Conservation (phyloP, 768 basidiomycete genomes). For the Coprinellus micaceus region DNA sequence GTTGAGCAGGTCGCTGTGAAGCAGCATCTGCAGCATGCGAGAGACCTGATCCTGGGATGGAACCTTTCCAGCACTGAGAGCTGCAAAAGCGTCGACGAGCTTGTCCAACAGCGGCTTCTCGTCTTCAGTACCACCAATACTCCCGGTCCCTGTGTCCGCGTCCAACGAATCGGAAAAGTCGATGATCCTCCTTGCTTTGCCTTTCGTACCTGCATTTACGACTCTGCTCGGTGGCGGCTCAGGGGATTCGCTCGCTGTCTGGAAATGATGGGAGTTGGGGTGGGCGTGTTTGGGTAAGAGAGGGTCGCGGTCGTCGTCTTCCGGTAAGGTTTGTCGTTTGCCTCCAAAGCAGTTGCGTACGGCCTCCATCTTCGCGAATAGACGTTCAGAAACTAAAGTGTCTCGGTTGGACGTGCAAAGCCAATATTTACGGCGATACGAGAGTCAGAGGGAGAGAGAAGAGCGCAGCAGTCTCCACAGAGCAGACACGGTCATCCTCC, state of each 20-base stretch:
- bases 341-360: conserved; percentile 2
- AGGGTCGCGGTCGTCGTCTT: neutral
- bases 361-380: neutral
- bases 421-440: too few relatives aligned
- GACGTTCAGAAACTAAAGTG: too few relatives aligned
- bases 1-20: conserved; percentile 27
- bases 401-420: too few relatives aligned
- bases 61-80: conserved; percentile 35
- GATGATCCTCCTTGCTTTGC: too few relatives aligned
- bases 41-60: conserved; percentile 36
- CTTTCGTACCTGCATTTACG: too few relatives aligned
- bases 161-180: neutral
- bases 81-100: conserved; percentile 31
- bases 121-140: neutral
- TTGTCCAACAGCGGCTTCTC: conserved; percentile 24
- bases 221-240: neutral
- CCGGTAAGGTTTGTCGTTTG: neutral
- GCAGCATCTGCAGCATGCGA: conserved; percentile 19
- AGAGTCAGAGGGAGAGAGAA: too few relatives aligned
- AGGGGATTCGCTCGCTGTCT: neutral
- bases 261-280: neutral
- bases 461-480: too few relatives aligned
- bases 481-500: too few relatives aligned
- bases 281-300: neutral
- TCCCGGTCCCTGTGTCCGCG: neutral